Percentiles rank a stretch among this genome's conserved stretches.
Conservation (phyloP, 164 flowering plant genomes). For the Cinnamomum micranthum region DNA sequence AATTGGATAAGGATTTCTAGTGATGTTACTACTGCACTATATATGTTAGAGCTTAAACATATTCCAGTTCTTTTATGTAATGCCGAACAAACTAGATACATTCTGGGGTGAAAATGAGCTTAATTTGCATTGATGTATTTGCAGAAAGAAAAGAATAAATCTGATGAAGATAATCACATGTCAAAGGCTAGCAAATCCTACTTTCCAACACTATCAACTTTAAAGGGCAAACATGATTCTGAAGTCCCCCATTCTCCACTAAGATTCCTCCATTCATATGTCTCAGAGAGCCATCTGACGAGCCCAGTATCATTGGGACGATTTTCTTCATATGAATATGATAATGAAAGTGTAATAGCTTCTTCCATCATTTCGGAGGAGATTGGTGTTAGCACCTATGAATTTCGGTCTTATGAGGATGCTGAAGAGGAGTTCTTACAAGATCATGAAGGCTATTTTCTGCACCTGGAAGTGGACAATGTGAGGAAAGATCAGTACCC, state of each 20-base stretch:
- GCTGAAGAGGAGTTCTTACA: conserved; percentile 9
- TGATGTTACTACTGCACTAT: too few relatives aligned
- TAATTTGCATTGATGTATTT: neutral
- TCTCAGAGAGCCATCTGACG: neutral
- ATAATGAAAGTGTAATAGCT: neutral
- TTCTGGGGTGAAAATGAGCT: neutral
- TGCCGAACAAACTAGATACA: neutral
- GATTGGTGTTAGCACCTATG: neutral
- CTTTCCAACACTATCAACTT: neutral
- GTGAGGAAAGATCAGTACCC: conserved; percentile 10
- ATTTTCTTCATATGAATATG: neutral
- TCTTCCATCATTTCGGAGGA: neutral
- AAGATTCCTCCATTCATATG: neutral
- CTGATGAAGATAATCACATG: neutral
- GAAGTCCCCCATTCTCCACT: neutral
- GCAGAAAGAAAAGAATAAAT: conserved; percentile 7
- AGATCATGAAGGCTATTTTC: conserved; percentile 7
- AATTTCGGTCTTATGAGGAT: conserved; percentile 4
- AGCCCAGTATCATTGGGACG: neutral
- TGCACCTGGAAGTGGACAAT: conserved; percentile 7
- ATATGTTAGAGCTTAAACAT: too few relatives aligned
- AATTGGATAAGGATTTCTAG: too few relatives aligned
- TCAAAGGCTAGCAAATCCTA: neutral
- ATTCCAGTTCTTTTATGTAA: neutral
- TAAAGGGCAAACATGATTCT: neutral